Evolutionary conservation across 2,329 filamentous ascomycete species (phyloP).

Genomic region (Colletotrichum sp.): DNA sequence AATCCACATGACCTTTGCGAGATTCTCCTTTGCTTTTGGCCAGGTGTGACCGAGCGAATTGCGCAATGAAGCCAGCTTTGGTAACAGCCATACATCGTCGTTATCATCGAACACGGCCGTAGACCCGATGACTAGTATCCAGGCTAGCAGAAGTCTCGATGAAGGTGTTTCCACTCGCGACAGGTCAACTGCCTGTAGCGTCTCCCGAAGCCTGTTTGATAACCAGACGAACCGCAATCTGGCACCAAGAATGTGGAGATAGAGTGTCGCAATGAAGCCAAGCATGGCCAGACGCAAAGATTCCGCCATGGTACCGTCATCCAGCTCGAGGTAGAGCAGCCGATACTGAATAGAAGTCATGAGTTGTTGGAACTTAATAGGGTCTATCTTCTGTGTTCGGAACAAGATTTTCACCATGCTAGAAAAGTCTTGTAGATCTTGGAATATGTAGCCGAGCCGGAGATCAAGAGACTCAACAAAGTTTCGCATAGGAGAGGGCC

Average conservation of each 20-base stretch:
- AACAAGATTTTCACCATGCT: constrained; percentile 27
- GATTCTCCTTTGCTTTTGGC: constrained; percentile 24
- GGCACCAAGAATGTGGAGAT: constrained; percentile 24
- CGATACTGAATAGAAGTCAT: constrained; percentile 15
- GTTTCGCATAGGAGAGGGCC: constrained; percentile 1
- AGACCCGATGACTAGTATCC: constrained; percentile 29
- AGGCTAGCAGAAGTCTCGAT: constrained; percentile 24
- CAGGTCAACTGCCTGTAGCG: not conserved
- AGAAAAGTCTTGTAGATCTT: constrained; percentile 34
- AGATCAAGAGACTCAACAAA: constrained; percentile 22
- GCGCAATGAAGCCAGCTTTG: constrained; percentile 19
- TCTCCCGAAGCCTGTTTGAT: not conserved
- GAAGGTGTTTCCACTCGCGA: constrained; percentile 5
- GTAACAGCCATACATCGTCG: constrained; percentile 27
- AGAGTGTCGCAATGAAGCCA: constrained; percentile 32
- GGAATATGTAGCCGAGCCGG: constrained; percentile 28
- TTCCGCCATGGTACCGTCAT: not conserved
- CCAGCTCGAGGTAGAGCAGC: not conserved
- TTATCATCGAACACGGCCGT: constrained; percentile 24
- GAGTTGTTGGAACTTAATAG: constrained; percentile 20
- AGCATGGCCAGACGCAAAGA: constrained; percentile 31
- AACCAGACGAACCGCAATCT: constrained; percentile 22
- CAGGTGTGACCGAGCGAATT: constrained; percentile 19
- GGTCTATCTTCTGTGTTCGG: constrained; percentile 26
- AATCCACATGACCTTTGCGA: constrained; percentile 30